These are phyloP conservation scores for Aureobasidium namibiae DNA, from an alignment of 2,329 filamentous ascomycete species.

Conservation along the genomic window DNA sequence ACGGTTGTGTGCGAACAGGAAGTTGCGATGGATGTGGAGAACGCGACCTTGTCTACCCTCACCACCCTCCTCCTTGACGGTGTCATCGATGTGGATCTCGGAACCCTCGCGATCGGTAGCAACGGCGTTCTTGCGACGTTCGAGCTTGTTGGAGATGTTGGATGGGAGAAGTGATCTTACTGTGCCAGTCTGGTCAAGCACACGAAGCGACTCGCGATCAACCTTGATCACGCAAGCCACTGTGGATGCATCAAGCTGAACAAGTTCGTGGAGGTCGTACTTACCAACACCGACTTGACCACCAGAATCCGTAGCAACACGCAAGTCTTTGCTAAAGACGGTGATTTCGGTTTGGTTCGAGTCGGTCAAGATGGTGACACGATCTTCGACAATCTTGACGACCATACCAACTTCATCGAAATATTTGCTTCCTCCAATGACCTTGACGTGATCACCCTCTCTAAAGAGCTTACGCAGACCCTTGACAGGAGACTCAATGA, in stretches of 20 bases:
- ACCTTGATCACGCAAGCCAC: constrained; percentile 93
- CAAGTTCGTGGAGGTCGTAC: constrained; percentile 85
- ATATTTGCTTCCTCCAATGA: constrained; percentile 91
- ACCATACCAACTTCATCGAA: constrained; percentile 96
- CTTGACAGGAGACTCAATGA: constrained; percentile 86
- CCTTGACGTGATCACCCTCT: constrained; percentile 95
- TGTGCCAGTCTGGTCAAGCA: constrained; percentile 85
- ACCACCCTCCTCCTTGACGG: constrained; percentile 81
- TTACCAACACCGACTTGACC: constrained; percentile 78
- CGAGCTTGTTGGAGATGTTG: constrained; percentile 83
- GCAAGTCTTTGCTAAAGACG: constrained; percentile 93
- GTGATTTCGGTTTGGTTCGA: constrained; percentile 90
- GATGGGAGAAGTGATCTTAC: constrained; percentile 77
- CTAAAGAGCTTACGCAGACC: constrained; percentile 87
- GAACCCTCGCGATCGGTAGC: constrained; percentile 89
- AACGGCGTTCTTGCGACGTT: constrained; percentile 67
- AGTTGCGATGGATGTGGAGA: constrained; percentile 88
- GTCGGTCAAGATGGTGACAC: constrained; percentile 87
- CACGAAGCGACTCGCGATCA: constrained; percentile 81
- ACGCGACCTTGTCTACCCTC: constrained; percentile 83
- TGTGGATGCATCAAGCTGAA: constrained; percentile 86
- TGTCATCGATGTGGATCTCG: constrained; percentile 85
- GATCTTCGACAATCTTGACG: constrained; percentile 84
- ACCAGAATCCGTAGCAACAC: constrained; percentile 86
- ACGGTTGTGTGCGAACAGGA: constrained; percentile 80